These are phyloP conservation scores for Chaetoceros muelleri DNA, from an alignment of 108 stramenopile genomes.

Conservation along the genomic window DNA sequence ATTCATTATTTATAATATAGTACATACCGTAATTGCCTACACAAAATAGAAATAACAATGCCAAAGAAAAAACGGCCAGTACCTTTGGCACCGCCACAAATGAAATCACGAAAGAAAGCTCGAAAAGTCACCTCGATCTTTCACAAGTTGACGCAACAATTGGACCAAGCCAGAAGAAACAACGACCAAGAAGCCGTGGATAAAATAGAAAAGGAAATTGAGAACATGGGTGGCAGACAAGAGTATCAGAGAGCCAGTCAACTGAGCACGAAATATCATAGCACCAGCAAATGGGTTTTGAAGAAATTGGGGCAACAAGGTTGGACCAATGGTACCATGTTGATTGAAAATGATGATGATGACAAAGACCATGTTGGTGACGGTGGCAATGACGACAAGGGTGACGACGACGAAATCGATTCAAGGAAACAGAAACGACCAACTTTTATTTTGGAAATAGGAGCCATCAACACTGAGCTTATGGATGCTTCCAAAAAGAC, in stretches of 20 bases:
- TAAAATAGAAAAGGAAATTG: slow-evolving; percentile 34
- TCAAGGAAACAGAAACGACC: slow-evolving; percentile 27
- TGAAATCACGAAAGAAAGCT: slow-evolving; percentile 65
- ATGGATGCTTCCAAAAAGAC: slow-evolving; percentile 56
- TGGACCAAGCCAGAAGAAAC: slow-evolving; percentile 32
- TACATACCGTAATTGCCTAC: too few species aligned
- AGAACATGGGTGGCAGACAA: slow-evolving; percentile 52
- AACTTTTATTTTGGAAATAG: slow-evolving; percentile 78
- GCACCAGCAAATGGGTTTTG: slow-evolving; percentile 81
- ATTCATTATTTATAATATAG: too few species aligned
- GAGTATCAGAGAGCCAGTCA: slow-evolving; percentile 82
- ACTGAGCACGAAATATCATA: slow-evolving; percentile 71
- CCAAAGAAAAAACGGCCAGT: slow-evolving; percentile 11
- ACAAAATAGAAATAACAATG: too few species aligned
- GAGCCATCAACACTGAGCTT: slow-evolving; percentile 92
- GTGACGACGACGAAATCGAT: slow-evolving; percentile 2
- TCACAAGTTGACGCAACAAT: slow-evolving; percentile 64
- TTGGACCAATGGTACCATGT: slow-evolving; percentile 75
- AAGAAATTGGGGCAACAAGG: slow-evolving; percentile 54
- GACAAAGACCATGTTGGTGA: background rate
- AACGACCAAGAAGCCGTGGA: slow-evolving; percentile 24
- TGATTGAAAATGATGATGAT: slow-evolving; percentile 11
- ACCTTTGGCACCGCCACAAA: slow-evolving; percentile 13
- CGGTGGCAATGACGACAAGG: background rate
- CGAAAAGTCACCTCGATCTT: slow-evolving; percentile 69